These are phyloP conservation scores for Pittosporum tobira DNA, from an alignment of 129 eudicot species.

Conservation along the genomic window DNA sequence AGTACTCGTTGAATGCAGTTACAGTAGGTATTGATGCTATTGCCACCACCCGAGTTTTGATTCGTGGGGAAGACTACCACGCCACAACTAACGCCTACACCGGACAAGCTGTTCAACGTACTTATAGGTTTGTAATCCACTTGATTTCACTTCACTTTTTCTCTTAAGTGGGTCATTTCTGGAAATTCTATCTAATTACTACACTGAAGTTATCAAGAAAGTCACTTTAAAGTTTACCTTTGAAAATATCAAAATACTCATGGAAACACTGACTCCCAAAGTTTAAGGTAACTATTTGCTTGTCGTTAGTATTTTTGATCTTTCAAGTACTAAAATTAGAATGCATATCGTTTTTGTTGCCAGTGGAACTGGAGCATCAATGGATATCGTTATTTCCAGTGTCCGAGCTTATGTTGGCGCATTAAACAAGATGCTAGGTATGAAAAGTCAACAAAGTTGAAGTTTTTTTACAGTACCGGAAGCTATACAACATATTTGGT, in stretches of 20 bases:
- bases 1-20: slow-evolving; percentile 75
- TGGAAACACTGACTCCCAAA: no score
- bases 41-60: slow-evolving; percentile 71
- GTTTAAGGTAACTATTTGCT: not conserved
- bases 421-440: slow-evolving; percentile 71
- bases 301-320: not conserved
- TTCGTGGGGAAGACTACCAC: slow-evolving; percentile 39
- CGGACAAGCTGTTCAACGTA: slow-evolving; percentile 43
- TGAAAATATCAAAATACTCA: no score
- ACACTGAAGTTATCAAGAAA: not conserved
- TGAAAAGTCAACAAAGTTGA: slow-evolving; percentile 23
- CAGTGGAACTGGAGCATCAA: slow-evolving; percentile 88
- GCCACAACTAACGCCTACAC: slow-evolving; percentile 47
- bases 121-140: slow-evolving; percentile 44
- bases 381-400: slow-evolving; percentile 92
- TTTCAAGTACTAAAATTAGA: no score
- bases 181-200: not conserved
- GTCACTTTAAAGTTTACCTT: no score
- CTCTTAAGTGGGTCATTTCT: not conserved
- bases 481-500: not conserved
- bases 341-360: slow-evolving; percentile 9
- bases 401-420: slow-evolving; percentile 88
- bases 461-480: not conserved
- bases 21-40: slow-evolving; percentile 93
- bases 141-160: slow-evolving; percentile 1